These are phyloP conservation scores for Hypoxylon intermedium DNA, from an alignment of 495 filamentous ascomycete species.

Conservation along the genomic window DNA sequence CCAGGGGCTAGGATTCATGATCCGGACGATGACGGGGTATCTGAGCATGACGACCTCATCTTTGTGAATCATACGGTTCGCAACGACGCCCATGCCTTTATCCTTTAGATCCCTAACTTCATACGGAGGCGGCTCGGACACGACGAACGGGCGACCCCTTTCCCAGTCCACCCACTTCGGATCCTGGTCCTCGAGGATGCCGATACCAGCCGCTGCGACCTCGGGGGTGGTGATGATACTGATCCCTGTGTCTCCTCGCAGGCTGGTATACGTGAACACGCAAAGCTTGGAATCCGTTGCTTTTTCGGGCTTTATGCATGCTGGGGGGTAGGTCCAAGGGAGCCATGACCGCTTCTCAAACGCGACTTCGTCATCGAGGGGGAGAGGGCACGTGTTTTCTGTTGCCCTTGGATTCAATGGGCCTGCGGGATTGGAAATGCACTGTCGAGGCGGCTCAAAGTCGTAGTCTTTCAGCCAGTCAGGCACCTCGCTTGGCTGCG, in stretches of 20 bases:
- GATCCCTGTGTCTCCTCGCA: conserved; percentile 31
- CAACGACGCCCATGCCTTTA: conserved; percentile 46
- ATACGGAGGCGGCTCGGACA: conserved; percentile 27
- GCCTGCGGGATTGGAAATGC: conserved; percentile 34
- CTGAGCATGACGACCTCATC: conserved; percentile 44
- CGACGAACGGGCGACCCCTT: conserved; percentile 20
- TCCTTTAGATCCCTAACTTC: conserved; percentile 39
- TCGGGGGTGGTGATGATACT: conserved; percentile 42
- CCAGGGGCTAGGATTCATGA: conserved; percentile 32
- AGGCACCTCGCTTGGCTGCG: conserved; percentile 10
- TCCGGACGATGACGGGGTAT: conserved; percentile 38
- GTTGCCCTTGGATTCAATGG: conserved; percentile 17
- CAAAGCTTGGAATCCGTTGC: conserved; percentile 37
- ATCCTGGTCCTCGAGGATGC: conserved; percentile 21
- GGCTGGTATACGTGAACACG: conserved; percentile 30
- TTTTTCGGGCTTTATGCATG: conserved; percentile 34
- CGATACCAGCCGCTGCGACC: conserved; percentile 32
- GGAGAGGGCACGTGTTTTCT: conserved; percentile 24
- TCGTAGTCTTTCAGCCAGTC: conserved; percentile 32
- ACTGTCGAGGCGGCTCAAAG: conserved; percentile 22
- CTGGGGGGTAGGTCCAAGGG: conserved; percentile 47
- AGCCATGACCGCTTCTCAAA: conserved; percentile 22
- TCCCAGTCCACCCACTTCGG: conserved; percentile 23
- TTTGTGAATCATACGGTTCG: conserved; percentile 37
- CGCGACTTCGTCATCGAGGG: conserved; percentile 38